These are phyloP conservation scores for Tulasnella sp. DNA, from an alignment of 768 basidiomycete genomes.

Conservation along the genomic window DNA sequence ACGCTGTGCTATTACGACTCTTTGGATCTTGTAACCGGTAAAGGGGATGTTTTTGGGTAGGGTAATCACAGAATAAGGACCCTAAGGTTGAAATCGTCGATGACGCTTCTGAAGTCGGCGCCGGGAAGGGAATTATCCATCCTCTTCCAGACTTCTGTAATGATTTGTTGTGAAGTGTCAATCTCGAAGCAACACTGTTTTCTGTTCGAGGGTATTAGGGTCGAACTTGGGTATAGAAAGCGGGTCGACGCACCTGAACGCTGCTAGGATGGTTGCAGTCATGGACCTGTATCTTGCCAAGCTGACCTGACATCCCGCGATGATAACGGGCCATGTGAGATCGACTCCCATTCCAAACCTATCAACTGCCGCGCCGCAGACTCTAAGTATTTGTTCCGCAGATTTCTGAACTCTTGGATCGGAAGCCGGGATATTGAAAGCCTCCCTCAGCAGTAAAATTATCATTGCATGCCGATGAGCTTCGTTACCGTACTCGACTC, in stretches of 20 bases:
- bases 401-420: slow-evolving; percentile 25
- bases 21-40: no score
- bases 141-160: slow-evolving; percentile 20
- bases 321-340: slow-evolving; percentile 27
- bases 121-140: slow-evolving; percentile 17
- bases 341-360: slow-evolving; percentile 24
- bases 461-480: slow-evolving; percentile 26
- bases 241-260: slow-evolving; percentile 22
- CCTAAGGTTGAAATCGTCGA: slow-evolving; percentile 18
- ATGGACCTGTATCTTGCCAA: slow-evolving; percentile 21
- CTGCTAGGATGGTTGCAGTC: slow-evolving; percentile 21
- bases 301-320: slow-evolving; percentile 21
- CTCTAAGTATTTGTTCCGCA: slow-evolving; percentile 23
- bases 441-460: slow-evolving; percentile 27
- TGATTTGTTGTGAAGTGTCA: slow-evolving; percentile 28
- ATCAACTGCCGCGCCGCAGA: slow-evolving; percentile 25
- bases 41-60: no score
- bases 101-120: slow-evolving; percentile 18
- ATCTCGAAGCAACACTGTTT: slow-evolving; percentile 28
- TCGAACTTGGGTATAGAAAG: slow-evolving; percentile 3
- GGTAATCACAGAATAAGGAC: slow-evolving; percentile 19
- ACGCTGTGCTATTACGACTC: no score
- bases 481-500: slow-evolving; percentile 27
- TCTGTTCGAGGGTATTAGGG: slow-evolving; percentile 19
- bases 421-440: slow-evolving; percentile 23